Evolutionary conservation across 352 stramenopile species (phyloP), one percentile per base, ranked within the genome.

Genomic region (Phytophthora boehmeriae): DNA sequence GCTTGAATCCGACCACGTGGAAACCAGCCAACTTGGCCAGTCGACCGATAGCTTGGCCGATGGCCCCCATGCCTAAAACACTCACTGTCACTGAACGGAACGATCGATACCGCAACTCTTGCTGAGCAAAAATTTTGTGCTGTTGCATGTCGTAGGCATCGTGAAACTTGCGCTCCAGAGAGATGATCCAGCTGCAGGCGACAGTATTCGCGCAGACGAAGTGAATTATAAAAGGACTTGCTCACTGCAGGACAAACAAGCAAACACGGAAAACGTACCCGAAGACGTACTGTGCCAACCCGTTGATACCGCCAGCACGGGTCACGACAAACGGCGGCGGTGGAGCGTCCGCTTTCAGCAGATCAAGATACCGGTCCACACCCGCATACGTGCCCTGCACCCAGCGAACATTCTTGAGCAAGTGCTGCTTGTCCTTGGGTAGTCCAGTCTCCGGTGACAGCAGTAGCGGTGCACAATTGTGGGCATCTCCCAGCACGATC

Each of bases 241-340:
- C 4, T 8, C 1, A 20, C 9, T 20, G 10, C 13, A 58, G 13
- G 4, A 25, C 4, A 30, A 32, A 19, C 20, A 30, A n/a, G 17
- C 13, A 14, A 30, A 6, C 6, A 6, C 6, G n/a, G n/a, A n/a
- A n/a, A n/a, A 64, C 67, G 25, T 47, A 79, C 61, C 82, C 82
- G 48, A 89, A 74, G 5, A 87, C 82, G 44, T 86, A 91, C 57
- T 91, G 80, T 11, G 82, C 80, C 65, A 91, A 80, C 35, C 75
- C 78, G 6, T 88, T 66, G 63, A 89, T 74, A 5, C 82, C 82
- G 10, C 82, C 80, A 3, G 80, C 82, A 28, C 82, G 78, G 9
- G 82, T 89, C 17, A 89, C 39, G 16, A 38, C n/a, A 50, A 91
- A 91, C 9, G 23, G 43, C 35, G 54, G 60, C 17, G 44, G 11